Evolutionary conservation across 2,329 filamentous ascomycete species (phyloP).

Genomic region (Microdochium bolleyi): DNA sequence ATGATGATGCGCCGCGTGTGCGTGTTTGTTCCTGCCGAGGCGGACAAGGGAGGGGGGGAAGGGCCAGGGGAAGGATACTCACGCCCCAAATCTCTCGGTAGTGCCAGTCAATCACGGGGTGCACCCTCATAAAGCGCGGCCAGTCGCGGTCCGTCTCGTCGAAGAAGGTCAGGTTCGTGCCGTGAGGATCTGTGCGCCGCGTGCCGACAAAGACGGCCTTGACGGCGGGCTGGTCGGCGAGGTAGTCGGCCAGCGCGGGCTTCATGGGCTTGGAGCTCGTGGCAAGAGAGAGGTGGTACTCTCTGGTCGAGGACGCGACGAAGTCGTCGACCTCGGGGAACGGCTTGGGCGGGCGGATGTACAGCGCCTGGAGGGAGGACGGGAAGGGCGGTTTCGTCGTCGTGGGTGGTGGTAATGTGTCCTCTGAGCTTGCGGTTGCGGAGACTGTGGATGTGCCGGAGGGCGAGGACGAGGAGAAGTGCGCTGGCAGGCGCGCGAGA

Average conservation of each 20-base stretch:
- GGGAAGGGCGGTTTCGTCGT: constrained; percentile 23
- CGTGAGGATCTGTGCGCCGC: constrained; percentile 85
- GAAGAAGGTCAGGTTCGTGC: constrained; percentile 70
- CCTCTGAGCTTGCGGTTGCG: background rate
- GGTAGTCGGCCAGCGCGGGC: constrained; percentile 69
- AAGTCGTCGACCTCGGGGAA: constrained; percentile 85
- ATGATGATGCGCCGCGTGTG: too few relatives aligned
- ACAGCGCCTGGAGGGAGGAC: constrained; percentile 64
- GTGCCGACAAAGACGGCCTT: constrained; percentile 83
- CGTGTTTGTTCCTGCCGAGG: background rate
- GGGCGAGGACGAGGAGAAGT: constrained; percentile 18
- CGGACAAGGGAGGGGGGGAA: background rate
- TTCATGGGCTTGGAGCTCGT: constrained; percentile 76
- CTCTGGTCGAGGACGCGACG: constrained; percentile 54
- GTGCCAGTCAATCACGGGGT: constrained; percentile 97
- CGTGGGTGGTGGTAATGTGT: background rate
- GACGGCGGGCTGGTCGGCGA: constrained; percentile 55
- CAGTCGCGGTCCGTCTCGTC: constrained; percentile 82
- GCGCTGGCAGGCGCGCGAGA: constrained; percentile 52
- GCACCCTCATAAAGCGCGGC: constrained; percentile 87
- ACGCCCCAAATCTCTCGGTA: constrained; percentile 93
- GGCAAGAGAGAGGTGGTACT: constrained; percentile 69
- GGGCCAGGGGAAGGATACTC: constrained; percentile 28
- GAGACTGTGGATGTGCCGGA: constrained; percentile 9
- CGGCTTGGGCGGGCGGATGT: constrained; percentile 78